Percentiles rank a stretch among this genome's conserved stretches.
Evolutionary conservation across 768 basidiomycete genomes (phyloP).

Genomic region (Boletus rubropictus): DNA sequence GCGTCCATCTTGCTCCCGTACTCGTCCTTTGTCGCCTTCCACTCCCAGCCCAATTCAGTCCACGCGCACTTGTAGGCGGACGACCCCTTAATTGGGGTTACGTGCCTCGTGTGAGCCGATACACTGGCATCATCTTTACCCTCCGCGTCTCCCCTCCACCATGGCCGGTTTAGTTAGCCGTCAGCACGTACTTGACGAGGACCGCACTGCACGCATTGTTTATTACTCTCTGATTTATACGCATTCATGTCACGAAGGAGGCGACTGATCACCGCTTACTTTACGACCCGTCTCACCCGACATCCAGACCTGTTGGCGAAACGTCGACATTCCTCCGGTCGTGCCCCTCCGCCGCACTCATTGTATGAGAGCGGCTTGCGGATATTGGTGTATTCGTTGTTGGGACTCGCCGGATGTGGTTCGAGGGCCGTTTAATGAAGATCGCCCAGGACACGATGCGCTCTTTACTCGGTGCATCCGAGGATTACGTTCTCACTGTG

Average conservation of each 20-base stretch:
- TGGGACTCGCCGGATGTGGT: constrained; percentile 25
- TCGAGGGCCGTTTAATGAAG: constrained; percentile 21
- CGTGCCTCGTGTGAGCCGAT: constrained; percentile 73
- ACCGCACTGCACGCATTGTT: constrained; percentile 34
- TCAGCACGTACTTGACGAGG: constrained; percentile 24
- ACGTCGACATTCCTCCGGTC: constrained; percentile 26
- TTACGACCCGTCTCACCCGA: constrained; percentile 15
- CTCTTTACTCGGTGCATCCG: background rate
- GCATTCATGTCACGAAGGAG: constrained; percentile 24
- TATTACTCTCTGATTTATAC: constrained; percentile 41
- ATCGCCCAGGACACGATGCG: constrained; percentile 14
- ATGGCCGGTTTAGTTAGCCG: constrained; percentile 21
- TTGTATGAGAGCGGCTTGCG: constrained; percentile 31
- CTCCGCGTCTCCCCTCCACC: constrained; percentile 20
- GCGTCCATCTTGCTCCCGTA: constrained; percentile 42
- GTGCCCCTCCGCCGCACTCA: constrained; percentile 22
- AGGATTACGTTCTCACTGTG: constrained; percentile 12
- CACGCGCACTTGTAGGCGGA: constrained; percentile 58
- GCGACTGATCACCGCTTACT: constrained; percentile 46
- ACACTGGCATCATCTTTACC: constrained; percentile 54
- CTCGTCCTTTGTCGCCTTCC: constrained; percentile 36
- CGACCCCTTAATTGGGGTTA: constrained; percentile 81
- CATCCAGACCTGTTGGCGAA: constrained; percentile 20
- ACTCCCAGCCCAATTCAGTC: constrained; percentile 48
- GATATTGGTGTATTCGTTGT: constrained; percentile 22